Conservation (phyloP, 2,329 filamentous ascomycete species). For the Tolypocladium inflatum region DNA sequence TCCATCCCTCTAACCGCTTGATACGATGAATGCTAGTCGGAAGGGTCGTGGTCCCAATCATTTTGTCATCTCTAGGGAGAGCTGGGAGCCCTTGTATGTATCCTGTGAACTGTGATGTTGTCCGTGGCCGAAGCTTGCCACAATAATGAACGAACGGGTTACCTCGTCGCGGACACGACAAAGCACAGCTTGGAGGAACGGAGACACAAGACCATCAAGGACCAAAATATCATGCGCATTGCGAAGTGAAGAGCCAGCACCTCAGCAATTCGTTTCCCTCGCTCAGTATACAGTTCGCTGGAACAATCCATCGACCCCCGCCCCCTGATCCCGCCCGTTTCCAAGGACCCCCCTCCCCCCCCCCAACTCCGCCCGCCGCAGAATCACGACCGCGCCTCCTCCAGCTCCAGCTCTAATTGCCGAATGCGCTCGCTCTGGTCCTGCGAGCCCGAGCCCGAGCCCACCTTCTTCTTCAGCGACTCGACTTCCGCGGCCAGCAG, state of each 20-base stretch:
- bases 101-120: too few species aligned
- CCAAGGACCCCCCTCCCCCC: not conserved
- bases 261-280: not conserved
- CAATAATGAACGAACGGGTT: too few species aligned
- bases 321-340: not conserved
- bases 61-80: too few species aligned
- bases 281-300: not conserved
- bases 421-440: conserved; percentile 61
- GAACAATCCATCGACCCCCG: not conserved
- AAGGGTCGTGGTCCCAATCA: too few species aligned
- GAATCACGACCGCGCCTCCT: conserved; percentile 48
- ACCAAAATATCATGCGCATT: not conserved
- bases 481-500: conserved; percentile 66
- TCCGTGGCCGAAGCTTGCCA: too few species aligned
- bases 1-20: too few species aligned
- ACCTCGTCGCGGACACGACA: not conserved
- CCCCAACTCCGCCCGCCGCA: not conserved
- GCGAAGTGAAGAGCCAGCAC: not conserved
- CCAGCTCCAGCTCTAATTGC: conserved; percentile 58
- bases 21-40: too few species aligned
- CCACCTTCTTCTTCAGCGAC: conserved; percentile 67
- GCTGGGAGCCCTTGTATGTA: too few species aligned
- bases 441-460: conserved; percentile 34
- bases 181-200: not conserved
- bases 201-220: not conserved